Percentiles rank a stretch among this genome's conserved stretches.
phyloP scores from a whole-genome alignment of 2,329 filamentous ascomycete genomes.

The Rachicladosporium sp. region DNA sequence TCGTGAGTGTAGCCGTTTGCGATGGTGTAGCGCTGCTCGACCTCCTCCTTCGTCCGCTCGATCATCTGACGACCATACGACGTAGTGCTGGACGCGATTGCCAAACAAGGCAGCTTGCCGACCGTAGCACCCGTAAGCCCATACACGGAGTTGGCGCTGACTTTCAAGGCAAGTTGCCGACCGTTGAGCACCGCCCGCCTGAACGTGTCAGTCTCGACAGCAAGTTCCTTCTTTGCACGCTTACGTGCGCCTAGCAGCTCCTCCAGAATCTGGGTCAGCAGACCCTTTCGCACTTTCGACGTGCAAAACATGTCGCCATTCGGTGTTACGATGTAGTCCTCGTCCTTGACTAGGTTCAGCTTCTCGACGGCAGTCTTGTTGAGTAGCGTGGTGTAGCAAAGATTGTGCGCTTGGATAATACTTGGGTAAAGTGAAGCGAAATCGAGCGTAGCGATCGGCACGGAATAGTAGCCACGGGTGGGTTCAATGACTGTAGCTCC shows the following conservation, averaged over 20 bases:
- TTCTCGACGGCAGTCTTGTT: conserved; percentile 68
- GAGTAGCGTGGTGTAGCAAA: conserved; percentile 91
- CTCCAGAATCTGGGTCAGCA: conserved; percentile 90
- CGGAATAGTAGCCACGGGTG: conserved; percentile 81
- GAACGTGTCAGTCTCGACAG: conserved; percentile 83
- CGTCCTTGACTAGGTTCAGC: conserved; percentile 66
- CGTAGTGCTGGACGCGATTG: conserved; percentile 92
- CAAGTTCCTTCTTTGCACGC: conserved; percentile 81
- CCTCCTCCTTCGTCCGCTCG: conserved; percentile 92
- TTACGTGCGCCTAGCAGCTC: conserved; percentile 88
- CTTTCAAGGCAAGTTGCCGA: conserved; percentile 87
- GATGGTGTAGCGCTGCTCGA: conserved; percentile 78
- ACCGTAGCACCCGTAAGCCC: conserved; percentile 92
- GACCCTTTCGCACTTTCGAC: conserved; percentile 73
- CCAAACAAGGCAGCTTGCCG: conserved; percentile 86
- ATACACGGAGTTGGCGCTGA: conserved; percentile 96
- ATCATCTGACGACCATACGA: conserved; percentile 98
- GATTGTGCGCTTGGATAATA: conserved; percentile 97
- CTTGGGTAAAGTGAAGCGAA: conserved; percentile 97
- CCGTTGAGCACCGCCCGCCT: conserved; percentile 96
- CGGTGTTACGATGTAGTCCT: conserved; percentile 93
- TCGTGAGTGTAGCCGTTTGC: conserved; percentile 91
- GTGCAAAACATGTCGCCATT: conserved; percentile 92
- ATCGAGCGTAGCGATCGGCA: conserved; percentile 92
- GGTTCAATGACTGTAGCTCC: conserved; percentile 97